Percentiles rank a stretch among this genome's conserved stretches.
Evolutionary conservation across 352 stramenopile genomes (phyloP).

Genomic region (Globisporangium yorkense): DNA sequence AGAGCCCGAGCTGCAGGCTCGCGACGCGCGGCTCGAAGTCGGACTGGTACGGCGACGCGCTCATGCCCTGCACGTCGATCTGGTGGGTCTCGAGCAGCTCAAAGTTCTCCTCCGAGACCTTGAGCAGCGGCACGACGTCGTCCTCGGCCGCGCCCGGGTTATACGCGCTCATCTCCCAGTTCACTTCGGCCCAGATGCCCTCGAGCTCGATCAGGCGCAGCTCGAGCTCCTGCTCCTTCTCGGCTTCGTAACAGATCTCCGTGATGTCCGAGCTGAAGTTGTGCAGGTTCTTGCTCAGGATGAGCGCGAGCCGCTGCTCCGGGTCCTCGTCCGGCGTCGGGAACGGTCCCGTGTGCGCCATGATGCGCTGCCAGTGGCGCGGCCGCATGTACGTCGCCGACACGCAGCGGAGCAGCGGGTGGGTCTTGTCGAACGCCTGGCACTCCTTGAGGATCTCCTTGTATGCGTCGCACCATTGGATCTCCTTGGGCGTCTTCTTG

Average conservation of each 20-base stretch:
- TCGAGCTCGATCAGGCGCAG: slow-evolving; percentile 88
- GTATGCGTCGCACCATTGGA: slow-evolving; percentile 91
- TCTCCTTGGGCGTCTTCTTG: slow-evolving; percentile 91
- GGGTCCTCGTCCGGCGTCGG: slow-evolving; percentile 91
- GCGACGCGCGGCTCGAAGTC: slow-evolving; percentile 93
- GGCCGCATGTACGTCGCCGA: slow-evolving; percentile 88
- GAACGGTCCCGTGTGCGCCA: slow-evolving; percentile 88
- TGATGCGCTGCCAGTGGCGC: slow-evolving; percentile 92
- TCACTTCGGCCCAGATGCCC: slow-evolving; percentile 88
- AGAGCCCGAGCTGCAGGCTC: slow-evolving; percentile 82
- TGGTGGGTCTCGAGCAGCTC: slow-evolving; percentile 96
- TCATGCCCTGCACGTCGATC: slow-evolving; percentile 96
- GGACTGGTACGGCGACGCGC: slow-evolving; percentile 91
- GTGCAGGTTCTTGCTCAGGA: slow-evolving; percentile 92
- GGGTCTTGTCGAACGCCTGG: slow-evolving; percentile 82
- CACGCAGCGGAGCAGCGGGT: slow-evolving; percentile 71
- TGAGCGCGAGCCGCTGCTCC: slow-evolving; percentile 83
- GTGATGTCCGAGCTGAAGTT: slow-evolving; percentile 94
- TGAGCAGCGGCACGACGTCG: slow-evolving; percentile 86
- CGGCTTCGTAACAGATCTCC: slow-evolving; percentile 95
- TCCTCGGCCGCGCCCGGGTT: slow-evolving; percentile 61
- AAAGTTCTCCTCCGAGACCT: slow-evolving; percentile 95
- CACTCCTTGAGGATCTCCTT: slow-evolving; percentile 76
- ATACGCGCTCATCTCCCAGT: slow-evolving; percentile 93
- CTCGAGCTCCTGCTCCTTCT: slow-evolving; percentile 96